These are phyloP conservation scores for Musa itinerans DNA, from an alignment of 176 grass and related monocot genomes.

Conservation along the genomic window DNA sequence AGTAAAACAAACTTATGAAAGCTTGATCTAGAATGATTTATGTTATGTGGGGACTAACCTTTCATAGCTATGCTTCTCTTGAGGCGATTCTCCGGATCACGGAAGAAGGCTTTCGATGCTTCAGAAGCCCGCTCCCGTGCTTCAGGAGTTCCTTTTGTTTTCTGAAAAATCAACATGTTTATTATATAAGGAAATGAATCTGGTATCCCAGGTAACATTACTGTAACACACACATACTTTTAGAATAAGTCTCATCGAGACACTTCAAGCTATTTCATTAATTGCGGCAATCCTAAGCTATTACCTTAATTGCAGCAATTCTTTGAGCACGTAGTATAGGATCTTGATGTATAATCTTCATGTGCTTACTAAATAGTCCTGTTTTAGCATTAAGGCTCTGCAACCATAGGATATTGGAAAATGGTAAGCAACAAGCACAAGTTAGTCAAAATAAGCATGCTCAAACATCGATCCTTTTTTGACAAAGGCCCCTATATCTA, in stretches of 20 bases:
- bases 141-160: conserved; percentile 60
- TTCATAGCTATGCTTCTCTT: conserved; percentile 94
- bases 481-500: too few relatives aligned
- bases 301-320: conserved; percentile 84
- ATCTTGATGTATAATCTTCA: conserved; percentile 85
- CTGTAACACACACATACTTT: background rate
- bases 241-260: background rate
- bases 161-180: conserved; percentile 33
- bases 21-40: background rate
- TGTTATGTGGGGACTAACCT: conserved; percentile 30
- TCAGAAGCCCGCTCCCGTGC: conserved; percentile 77
- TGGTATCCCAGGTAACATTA: background rate
- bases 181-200: background rate
- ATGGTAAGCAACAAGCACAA: conserved; percentile 14
- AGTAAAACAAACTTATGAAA: background rate
- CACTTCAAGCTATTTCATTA: conserved; percentile 38
- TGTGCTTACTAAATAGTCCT: conserved; percentile 81
- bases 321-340: conserved; percentile 75
- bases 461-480: background rate
- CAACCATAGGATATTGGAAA: conserved; percentile 56
- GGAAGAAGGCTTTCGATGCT: conserved; percentile 59
- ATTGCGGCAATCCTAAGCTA: conserved; percentile 63
- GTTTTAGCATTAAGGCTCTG: conserved; percentile 99
- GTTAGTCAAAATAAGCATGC: background rate
- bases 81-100: conserved; percentile 61